phyloP scores from a whole-genome alignment of 805 yeast genomes.

The Saccharomycopsis sp. region DNA sequence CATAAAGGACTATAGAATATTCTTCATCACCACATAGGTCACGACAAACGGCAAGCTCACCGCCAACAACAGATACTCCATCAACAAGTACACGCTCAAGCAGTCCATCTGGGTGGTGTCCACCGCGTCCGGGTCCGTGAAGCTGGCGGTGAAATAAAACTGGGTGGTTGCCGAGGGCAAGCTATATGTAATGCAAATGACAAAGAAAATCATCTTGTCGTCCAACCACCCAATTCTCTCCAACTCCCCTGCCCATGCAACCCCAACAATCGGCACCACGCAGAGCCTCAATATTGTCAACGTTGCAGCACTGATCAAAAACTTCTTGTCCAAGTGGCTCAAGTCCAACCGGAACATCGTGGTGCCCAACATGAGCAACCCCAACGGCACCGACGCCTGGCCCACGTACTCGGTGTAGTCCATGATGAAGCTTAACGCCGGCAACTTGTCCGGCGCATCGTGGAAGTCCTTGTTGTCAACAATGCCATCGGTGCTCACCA shows the following conservation, averaged over 20 bases:
- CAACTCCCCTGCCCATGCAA: slow-evolving; percentile 55
- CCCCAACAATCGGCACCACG: slow-evolving; percentile 72
- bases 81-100: slow-evolving; percentile 58
- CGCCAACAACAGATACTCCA: slow-evolving; percentile 55
- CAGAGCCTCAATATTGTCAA: slow-evolving; percentile 52
- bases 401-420: slow-evolving; percentile 77
- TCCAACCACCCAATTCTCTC: slow-evolving; percentile 55
- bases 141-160: slow-evolving; percentile 81
- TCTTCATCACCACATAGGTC: slow-evolving; percentile 46
- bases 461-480: slow-evolving; percentile 38
- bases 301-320: slow-evolving; percentile 51
- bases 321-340: slow-evolving; percentile 33
- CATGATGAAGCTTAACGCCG: slow-evolving; percentile 78
- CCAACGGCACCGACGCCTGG: slow-evolving; percentile 82
- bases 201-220: slow-evolving; percentile 52
- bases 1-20: too few relatives aligned
- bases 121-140: slow-evolving; percentile 47
- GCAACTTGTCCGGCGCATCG: slow-evolving; percentile 75
- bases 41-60: slow-evolving; percentile 65
- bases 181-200: slow-evolving; percentile 64
- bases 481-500: slow-evolving; percentile 32
- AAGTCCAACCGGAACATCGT: slow-evolving; percentile 72
- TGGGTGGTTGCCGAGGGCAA: slow-evolving; percentile 86
- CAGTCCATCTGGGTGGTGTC: slow-evolving; percentile 68
- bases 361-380: slow-evolving; percentile 75